A percentile compares a stretch with the other conserved stretches of the same genome.
Conservation (phyloP, 345 rosid genomes). For the Schrenkiella parvula region DNA sequence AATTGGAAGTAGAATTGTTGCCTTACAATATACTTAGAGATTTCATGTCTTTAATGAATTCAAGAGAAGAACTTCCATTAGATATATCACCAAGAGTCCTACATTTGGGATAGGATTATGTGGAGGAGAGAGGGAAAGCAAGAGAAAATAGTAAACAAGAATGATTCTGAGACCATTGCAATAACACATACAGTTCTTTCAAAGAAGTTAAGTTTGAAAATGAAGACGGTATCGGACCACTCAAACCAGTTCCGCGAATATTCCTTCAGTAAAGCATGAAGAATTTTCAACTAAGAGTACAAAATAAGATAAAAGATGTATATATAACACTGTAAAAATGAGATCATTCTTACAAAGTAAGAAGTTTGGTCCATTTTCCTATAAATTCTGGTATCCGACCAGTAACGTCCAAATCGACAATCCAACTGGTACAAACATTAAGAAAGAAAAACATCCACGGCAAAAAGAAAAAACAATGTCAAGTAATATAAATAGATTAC, state of each 20-base stretch:
- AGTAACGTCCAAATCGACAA: slow-evolving; percentile 39
- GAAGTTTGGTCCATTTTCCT: slow-evolving; percentile 49
- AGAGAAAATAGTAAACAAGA: background rate
- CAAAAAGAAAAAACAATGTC: background rate
- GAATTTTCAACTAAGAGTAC: background rate
- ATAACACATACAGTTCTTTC: slow-evolving; percentile 50
- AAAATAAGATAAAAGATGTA: background rate
- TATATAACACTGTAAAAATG: background rate
- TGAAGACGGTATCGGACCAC: slow-evolving; percentile 56
- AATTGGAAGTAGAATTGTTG: background rate
- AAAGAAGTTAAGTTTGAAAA: slow-evolving; percentile 47
- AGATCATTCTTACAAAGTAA: slow-evolving; percentile 36
- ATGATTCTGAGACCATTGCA: background rate
- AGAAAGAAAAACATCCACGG: background rate
- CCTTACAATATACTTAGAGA: slow-evolving; percentile 49
- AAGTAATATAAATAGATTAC: background rate
- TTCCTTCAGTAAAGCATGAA: slow-evolving; percentile 35
- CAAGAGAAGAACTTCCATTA: slow-evolving; percentile 50
- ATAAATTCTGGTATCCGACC: slow-evolving; percentile 55
- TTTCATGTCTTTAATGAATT: slow-evolving; percentile 46
- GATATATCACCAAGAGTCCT: slow-evolving; percentile 66
- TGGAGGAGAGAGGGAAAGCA: background rate
- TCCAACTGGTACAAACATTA: slow-evolving; percentile 35
- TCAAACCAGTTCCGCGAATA: slow-evolving; percentile 51
- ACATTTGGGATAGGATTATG: background rate